These are phyloP conservation scores for Diaporthe helianthi DNA, from an alignment of 2,329 filamentous ascomycete genomes.

Conservation along the genomic window DNA sequence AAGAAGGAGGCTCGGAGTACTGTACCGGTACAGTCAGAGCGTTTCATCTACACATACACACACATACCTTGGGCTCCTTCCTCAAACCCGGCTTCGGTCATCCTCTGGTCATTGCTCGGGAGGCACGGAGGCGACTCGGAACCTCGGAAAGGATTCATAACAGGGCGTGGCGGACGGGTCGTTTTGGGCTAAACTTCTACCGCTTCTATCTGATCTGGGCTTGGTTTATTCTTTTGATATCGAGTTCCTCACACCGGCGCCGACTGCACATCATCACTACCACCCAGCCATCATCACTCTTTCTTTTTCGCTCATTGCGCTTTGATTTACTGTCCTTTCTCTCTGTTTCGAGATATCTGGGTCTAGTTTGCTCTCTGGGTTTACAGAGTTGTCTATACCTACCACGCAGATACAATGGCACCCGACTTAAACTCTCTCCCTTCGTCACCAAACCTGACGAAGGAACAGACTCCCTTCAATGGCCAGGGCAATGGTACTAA, in stretches of 20 bases:
- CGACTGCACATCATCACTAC: neutral
- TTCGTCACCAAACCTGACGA: constrained; percentile 50
- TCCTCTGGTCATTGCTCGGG: constrained; percentile 18
- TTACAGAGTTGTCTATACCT: constrained; percentile 24
- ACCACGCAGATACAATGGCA: constrained; percentile 59
- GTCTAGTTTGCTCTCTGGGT: constrained; percentile 12
- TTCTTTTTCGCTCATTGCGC: constrained; percentile 1
- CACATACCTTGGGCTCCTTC: neutral
- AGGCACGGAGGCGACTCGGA: constrained; percentile 20
- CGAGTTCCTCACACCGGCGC: neutral
- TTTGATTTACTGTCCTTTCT: constrained; percentile 20
- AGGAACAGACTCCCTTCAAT: constrained; percentile 22
- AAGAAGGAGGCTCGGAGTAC: constrained; percentile 33
- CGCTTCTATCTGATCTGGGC: constrained; percentile 5
- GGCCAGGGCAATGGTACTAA: constrained; percentile 38
- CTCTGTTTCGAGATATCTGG: constrained; percentile 26
- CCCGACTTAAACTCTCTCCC: constrained; percentile 78
- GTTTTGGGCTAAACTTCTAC: neutral
- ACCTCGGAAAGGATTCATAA: constrained; percentile 29
- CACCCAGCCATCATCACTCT: neutral
- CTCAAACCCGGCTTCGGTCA: constrained; percentile 28
- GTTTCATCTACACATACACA: neutral
- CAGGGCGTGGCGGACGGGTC: constrained; percentile 25
- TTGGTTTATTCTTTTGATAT: constrained; percentile 2
- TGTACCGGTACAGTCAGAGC: neutral